phyloP scores from a whole-genome alignment of 1,284 basidiomycete genomes.

The Athelia sp. region DNA sequence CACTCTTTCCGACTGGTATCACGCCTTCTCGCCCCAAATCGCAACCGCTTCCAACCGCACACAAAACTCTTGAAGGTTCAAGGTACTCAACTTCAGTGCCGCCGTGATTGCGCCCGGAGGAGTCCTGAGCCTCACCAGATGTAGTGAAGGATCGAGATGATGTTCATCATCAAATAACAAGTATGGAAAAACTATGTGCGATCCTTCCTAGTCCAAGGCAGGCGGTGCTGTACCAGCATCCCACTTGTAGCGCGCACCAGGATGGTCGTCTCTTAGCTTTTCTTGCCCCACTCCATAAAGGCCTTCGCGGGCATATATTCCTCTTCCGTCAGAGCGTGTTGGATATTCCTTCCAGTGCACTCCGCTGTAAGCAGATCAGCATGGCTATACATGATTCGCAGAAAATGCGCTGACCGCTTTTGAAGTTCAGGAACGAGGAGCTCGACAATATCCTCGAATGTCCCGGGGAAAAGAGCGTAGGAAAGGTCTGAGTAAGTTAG shows the following conservation, averaged over 20 bases:
- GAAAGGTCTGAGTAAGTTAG: neutral
- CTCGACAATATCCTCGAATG: neutral
- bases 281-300: neutral
- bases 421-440: neutral
- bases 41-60: too few relatives aligned
- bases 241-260: neutral
- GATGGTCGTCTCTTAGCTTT: neutral
- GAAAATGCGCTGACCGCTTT: neutral
- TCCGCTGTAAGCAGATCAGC: neutral
- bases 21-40: too few relatives aligned
- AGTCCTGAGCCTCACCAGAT: too few relatives aligned
- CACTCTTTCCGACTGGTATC: too few relatives aligned
- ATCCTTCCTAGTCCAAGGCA: neutral
- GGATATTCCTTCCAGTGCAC: constrained; percentile 1
- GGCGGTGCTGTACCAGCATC: neutral
- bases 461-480: neutral
- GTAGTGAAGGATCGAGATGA: too few relatives aligned
- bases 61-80: too few relatives aligned
- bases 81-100: too few relatives aligned
- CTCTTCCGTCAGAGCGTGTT: neutral
- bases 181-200: too few relatives aligned
- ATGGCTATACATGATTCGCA: neutral
- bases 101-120: too few relatives aligned
- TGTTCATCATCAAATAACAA: too few relatives aligned
- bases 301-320: neutral